Evolutionary conservation across 2,329 filamentous ascomycete genomes (phyloP), one percentile per base, ranked within the genome.

Genomic region (Cephalotrichum gorgonifer): DNA sequence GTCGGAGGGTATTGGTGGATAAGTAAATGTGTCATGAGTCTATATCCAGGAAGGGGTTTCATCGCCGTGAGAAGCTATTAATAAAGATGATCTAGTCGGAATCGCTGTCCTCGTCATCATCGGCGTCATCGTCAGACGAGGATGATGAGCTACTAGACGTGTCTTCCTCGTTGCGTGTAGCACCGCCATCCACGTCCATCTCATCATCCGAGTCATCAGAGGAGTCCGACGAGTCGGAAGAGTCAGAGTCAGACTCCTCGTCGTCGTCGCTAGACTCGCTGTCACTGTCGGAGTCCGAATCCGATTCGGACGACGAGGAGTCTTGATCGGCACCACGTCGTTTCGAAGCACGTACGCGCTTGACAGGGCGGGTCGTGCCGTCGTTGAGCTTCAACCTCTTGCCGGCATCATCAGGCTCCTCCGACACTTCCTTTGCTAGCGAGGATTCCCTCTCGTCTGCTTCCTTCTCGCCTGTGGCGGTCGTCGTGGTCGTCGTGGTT

Each of bases 351-450:
- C 47, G 47, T 17, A 49, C 43, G 4, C 47, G 39, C 28, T 49
- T 49, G 22, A 25, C 70, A 64, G 56, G 68, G 47, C 73, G 68
- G 64, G 75, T 79, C 27, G 70, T 63, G 8, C 65, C 69, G 33
- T 77, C 74, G 50, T 71, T 74, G 51, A 69, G 60, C 55, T 68
- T 69, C 11, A 65, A 54, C 31, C 60, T 62, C 58, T 70, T 73
- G 42, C 67, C 66, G 25, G 56, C 60, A 4, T 66, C 61, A 31
- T 55, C 51, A 25, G 28, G 41, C n/a, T 38, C 28, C 15, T 30
- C 28, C 12, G 33, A 17, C 12, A 43, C 26, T 8, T 41, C 33
- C 11, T 39, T 47, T 28, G 48, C 56, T n/a, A n/a, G n/a, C 26
- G 53, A 51, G 14, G 55, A 51, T 12, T 52, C 53, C 23, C 52